These are phyloP conservation scores for Wickerhamiella siamensis DNA, from an alignment of 805 yeast genomes.

Conservation along the genomic window DNA sequence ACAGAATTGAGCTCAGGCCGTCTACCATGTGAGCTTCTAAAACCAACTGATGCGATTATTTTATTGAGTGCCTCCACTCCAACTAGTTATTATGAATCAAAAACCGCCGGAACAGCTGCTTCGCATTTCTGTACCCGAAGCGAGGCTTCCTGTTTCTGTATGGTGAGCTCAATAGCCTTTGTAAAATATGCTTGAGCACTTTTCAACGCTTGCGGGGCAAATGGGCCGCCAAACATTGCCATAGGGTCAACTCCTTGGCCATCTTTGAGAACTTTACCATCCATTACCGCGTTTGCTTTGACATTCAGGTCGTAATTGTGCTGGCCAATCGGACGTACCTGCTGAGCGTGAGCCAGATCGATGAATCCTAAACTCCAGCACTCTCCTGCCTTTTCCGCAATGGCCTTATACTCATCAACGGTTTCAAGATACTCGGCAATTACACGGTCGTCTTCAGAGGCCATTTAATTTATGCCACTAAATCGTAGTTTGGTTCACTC, in stretches of 20 bases:
- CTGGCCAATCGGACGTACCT: neutral
- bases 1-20: neutral
- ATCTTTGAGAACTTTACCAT: slow-evolving; percentile 9
- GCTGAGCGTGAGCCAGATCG: slow-evolving; percentile 10
- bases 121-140: too few relatives aligned
- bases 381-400: slow-evolving; percentile 4
- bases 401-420: slow-evolving; percentile 8
- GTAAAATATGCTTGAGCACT: slow-evolving; percentile 29
- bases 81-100: too few relatives aligned
- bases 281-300: slow-evolving; percentile 1
- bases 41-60: neutral
- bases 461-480: neutral
- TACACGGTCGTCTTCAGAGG: slow-evolving; percentile 7
- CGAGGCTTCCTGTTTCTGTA: too few relatives aligned
- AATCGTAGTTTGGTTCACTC: neutral
- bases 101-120: too few relatives aligned
- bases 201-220: slow-evolving; percentile 32
- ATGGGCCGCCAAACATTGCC: slow-evolving; percentile 32
- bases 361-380: slow-evolving; percentile 14
- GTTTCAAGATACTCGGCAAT: slow-evolving; percentile 10
- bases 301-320: slow-evolving; percentile 6
- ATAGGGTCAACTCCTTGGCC: slow-evolving; percentile 26
- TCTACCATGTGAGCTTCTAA: neutral
- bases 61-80: neutral
- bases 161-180: slow-evolving; percentile 24